A percentile compares a stretch with the other conserved stretches of the same genome.
These are phyloP conservation scores for Botrytis pseudocinerea DNA, from an alignment of 2,329 filamentous ascomycete genomes.

Conservation along the genomic window DNA sequence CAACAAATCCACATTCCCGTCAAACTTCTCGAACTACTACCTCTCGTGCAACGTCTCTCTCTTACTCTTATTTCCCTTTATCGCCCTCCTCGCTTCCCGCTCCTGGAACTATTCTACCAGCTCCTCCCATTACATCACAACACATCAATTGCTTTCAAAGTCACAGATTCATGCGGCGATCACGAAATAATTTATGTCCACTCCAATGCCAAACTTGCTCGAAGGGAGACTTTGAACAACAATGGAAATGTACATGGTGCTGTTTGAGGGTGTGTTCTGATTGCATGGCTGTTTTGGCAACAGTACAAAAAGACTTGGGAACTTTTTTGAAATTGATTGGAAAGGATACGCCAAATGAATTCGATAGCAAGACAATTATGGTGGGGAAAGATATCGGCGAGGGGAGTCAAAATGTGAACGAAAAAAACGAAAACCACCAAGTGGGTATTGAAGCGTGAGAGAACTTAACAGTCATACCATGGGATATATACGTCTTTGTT, in stretches of 20 bases:
- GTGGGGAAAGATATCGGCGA: background rate
- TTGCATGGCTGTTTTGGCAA: conserved; percentile 37
- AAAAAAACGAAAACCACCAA: background rate
- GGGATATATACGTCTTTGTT: background rate
- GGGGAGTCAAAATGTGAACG: background rate
- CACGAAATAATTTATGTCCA: conserved; percentile 37
- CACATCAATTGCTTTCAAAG: conserved; percentile 40
- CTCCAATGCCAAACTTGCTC: conserved; percentile 41
- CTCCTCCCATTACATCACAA: conserved; percentile 29
- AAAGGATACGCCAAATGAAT: background rate
- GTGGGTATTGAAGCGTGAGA: background rate
- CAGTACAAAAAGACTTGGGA: conserved; percentile 35
- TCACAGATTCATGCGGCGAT: conserved; percentile 38
- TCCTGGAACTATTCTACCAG: conserved; percentile 31
- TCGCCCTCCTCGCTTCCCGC: conserved; percentile 26
- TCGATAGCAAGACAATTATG: background rate
- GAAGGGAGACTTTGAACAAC: conserved; percentile 34
- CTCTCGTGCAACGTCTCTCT: conserved; percentile 23
- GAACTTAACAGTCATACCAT: background rate
- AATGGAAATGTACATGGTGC: conserved; percentile 41
- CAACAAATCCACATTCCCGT: conserved; percentile 10
- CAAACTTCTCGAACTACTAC: conserved; percentile 18
- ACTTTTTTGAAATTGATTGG: conserved; percentile 7
- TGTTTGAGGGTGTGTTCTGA: conserved; percentile 39
- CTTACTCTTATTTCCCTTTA: conserved; percentile 13